Evolutionary conservation across 768 basidiomycete genomes (phyloP), one percentile per base, ranked within the genome.

Genomic region (Phlebiopsis gigantea): DNA sequence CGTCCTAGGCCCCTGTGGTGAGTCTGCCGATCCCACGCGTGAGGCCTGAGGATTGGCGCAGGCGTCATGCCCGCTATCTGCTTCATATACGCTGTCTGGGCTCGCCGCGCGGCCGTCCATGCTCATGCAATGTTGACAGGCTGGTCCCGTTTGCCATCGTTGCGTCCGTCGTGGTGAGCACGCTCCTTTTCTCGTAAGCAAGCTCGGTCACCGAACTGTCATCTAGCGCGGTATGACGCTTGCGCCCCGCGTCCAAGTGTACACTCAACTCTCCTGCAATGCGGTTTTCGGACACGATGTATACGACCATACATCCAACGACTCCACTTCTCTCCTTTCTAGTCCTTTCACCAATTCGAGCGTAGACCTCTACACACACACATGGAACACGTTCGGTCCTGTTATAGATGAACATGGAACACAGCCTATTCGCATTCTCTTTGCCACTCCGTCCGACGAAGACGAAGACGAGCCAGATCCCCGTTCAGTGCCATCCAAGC

Each of bases 201-300:
- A 14, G 14, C 34, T 55, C 24, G 56, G 22, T 9, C 10, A 30
- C 22, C 56, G 50, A 42, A 57, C 52, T 60, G 59, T 43, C 6
- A 47, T 50, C 6, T 60, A 91, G 90, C 85, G 89, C 24, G 88
- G 89, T 30, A 83, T 91, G 72, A 90, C 88, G 1, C 75, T 88
- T 68, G 84, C 88, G 34, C 84, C 88, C 10, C 81, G 88, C 55
- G 85, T 92, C 46, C 84, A 89, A 68, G 85, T 92, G 26, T 90
- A 84, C 74, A 89, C 83, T 44, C 81, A 85, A 49, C 80, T 92
- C 51, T 83, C 90, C 3, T 91, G 90, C 69, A 77, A 82, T 48
- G 75, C 76, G 4, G 62, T 87, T 29, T 77, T 80, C 60, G 70
- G 72, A 22, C 66, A 72, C 57, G 65, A 68, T 52, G 63, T 60